Evolutionary conservation across 805 yeast species (phyloP).

Genomic region (Kockiozyma suomiensis): DNA sequence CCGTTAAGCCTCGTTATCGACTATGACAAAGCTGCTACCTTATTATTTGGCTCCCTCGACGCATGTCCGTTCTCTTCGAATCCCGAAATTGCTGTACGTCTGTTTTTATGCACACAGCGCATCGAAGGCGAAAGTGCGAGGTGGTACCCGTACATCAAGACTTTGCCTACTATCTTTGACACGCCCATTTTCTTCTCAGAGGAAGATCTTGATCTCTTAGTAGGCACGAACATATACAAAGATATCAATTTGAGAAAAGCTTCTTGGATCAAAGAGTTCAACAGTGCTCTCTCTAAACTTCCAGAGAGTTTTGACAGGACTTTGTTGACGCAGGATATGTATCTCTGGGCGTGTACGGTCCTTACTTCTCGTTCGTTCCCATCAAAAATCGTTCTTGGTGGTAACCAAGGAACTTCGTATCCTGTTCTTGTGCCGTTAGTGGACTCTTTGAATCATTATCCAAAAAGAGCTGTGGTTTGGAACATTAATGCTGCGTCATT

Average conservation of each 20-base stretch:
- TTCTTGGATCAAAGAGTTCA: slow-evolving; percentile 65
- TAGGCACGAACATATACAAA: slow-evolving; percentile 71
- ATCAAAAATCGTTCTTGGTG: slow-evolving; percentile 51
- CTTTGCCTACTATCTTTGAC: slow-evolving; percentile 54
- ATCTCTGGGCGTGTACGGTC: slow-evolving; percentile 73
- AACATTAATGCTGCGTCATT: slow-evolving; percentile 40
- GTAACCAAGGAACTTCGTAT: slow-evolving; percentile 44
- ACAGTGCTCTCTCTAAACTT: slow-evolving; percentile 19
- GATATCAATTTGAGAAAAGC: slow-evolving; percentile 53
- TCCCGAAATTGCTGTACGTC: slow-evolving; percentile 22
- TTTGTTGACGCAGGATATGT: slow-evolving; percentile 40
- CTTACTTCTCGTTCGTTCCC: slow-evolving; percentile 84
- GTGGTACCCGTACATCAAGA: slow-evolving; percentile 52
- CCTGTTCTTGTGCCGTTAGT: slow-evolving; percentile 75
- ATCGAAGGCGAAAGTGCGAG: slow-evolving; percentile 34
- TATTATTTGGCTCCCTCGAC: slow-evolving; percentile 3
- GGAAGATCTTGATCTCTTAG: slow-evolving; percentile 53
- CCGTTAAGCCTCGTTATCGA: slow-evolving; percentile 28
- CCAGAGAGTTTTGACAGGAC: slow-evolving; percentile 26
- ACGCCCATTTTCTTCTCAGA: slow-evolving; percentile 70
- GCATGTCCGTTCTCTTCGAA: slow-evolving; percentile 11
- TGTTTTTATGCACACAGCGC: slow-evolving; percentile 25
- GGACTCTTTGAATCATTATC: slow-evolving; percentile 77
- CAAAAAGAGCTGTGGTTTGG: slow-evolving; percentile 69
- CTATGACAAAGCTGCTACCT: slow-evolving; percentile 18